Evolutionary conservation across 305 asterid species (phyloP).

Genomic region (Solanum hybrid): DNA sequence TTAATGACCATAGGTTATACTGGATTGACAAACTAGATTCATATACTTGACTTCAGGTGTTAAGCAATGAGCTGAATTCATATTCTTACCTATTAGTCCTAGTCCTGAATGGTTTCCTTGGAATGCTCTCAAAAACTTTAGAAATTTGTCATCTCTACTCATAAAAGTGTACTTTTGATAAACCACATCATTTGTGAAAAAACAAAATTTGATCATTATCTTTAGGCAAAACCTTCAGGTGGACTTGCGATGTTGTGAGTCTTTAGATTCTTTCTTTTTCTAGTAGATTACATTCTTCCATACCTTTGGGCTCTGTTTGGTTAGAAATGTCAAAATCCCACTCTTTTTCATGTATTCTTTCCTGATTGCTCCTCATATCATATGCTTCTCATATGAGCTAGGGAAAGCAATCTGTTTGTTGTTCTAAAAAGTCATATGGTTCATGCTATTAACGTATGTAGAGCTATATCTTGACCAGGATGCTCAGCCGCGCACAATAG

Average conservation of each 20-base stretch:
- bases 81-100: background rate
- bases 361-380: background rate
- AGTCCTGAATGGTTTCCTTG: background rate
- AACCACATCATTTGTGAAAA: background rate
- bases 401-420: background rate
- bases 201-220: background rate
- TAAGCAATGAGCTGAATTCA: background rate
- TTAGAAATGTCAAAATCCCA: background rate
- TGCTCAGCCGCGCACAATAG: conserved; percentile 66
- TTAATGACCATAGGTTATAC: background rate
- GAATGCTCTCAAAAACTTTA: background rate
- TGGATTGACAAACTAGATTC: background rate
- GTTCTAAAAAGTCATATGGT: background rate
- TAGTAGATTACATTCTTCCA: background rate
- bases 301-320: background rate
- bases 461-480: conserved; percentile 42
- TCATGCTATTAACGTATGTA: background rate
- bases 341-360: background rate
- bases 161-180: background rate
- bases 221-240: background rate
- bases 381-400: background rate
- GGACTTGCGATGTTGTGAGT: background rate
- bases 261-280: background rate
- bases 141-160: background rate
- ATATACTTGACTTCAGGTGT: background rate